Evolutionary conservation across 257 asterid genomes (phyloP).

Genomic region (Solanum appendiculatum): DNA sequence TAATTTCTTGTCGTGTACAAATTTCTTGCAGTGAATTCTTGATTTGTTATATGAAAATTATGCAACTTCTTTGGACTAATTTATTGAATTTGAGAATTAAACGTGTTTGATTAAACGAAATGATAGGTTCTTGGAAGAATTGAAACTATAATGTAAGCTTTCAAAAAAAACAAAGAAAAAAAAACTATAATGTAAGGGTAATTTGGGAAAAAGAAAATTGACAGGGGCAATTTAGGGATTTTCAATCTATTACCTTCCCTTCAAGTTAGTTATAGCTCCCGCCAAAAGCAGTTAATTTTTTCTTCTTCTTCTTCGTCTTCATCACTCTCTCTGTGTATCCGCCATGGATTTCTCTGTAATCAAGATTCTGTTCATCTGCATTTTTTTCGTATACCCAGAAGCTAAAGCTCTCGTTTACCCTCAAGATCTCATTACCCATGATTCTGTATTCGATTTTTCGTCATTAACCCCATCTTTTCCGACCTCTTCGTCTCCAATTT

Average conservation of each 20-base stretch:
- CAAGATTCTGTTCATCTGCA: background rate
- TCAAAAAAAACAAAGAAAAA: no score
- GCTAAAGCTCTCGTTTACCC: background rate
- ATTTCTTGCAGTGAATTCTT: no score
- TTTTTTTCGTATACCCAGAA: background rate
- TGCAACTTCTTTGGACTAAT: no score
- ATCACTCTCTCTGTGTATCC: background rate
- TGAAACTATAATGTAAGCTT: no score
- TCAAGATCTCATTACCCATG: background rate
- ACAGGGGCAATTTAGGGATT: no score
- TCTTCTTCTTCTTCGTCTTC: background rate
- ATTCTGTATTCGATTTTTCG: background rate
- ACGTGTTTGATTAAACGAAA: no score
- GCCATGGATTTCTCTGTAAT: background rate
- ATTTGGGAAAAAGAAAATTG: no score
- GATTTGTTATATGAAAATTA: no score
- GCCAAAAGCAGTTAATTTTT: background rate
- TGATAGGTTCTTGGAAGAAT: no score
- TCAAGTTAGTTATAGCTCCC: background rate
- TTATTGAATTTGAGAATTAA: no score
- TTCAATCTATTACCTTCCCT: background rate
- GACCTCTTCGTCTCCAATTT: constrained; percentile 2
- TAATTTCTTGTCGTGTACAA: no score
- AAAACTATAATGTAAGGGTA: no score
- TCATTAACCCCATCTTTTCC: constrained; percentile 3